Evolutionary conservation across 371 early-diverging fungal species (phyloP).

Genomic region (Syncephalis plumigaleata): DNA sequence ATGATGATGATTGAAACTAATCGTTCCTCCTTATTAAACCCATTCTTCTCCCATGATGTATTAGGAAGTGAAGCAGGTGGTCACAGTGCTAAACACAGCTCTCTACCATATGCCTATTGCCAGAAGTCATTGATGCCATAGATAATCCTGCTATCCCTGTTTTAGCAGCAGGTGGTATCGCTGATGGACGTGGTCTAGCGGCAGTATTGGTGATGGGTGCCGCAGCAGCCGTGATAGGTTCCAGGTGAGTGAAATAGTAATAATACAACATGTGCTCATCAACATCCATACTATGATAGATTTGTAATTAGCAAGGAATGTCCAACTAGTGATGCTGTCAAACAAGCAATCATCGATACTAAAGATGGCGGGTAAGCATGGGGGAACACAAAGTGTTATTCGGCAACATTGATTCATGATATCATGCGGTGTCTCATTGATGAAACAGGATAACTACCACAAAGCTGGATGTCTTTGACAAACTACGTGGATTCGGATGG

Average conservation of each 20-base stretch:
- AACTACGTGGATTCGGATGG: conserved; percentile 5
- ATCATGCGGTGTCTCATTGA: too few relatives aligned
- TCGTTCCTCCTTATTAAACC: too few relatives aligned
- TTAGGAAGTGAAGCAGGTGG: conserved; percentile 16
- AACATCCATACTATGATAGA: too few relatives aligned
- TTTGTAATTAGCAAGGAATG: conserved; percentile 8
- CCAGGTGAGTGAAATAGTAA: background rate
- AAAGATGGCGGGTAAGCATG: conserved; percentile 8
- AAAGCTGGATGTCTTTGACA: conserved; percentile 14
- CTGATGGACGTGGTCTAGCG: conserved; percentile 47
- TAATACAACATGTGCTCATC: conserved; percentile 5
- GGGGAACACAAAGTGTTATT: too few relatives aligned
- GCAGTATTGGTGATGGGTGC: conserved; percentile 60
- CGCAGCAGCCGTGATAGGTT: conserved; percentile 21
- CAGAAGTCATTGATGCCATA: conserved; percentile 9
- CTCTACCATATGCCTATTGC: conserved; percentile 12
- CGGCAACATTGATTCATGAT: too few relatives aligned
- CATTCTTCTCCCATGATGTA: too few relatives aligned
- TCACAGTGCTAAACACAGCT: conserved; percentile 13
- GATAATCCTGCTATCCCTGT: conserved; percentile 21
- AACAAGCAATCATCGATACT: conserved; percentile 8
- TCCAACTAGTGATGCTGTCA: conserved; percentile 8
- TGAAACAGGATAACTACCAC: conserved; percentile 6
- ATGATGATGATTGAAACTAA: too few relatives aligned
- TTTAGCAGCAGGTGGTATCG: conserved; percentile 67